phyloP scores from a whole-genome alignment of 2,329 filamentous ascomycete species.

The Elsinoe batatas region DNA sequence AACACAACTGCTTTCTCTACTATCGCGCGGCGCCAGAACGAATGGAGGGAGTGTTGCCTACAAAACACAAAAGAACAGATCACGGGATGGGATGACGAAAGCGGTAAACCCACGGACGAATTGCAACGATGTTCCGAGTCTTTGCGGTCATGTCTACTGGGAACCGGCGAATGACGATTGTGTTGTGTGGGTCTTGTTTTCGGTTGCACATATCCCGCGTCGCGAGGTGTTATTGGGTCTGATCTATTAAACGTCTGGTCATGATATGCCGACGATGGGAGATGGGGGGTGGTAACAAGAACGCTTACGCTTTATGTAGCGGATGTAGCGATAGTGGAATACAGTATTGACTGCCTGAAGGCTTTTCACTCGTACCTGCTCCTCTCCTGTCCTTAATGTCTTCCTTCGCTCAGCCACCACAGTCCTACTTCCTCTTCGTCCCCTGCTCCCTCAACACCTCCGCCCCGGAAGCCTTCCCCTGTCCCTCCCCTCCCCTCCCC shows the following conservation, averaged over 20 bases:
- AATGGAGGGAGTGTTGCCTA: not conserved
- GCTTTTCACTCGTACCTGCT: not conserved
- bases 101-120: not conserved
- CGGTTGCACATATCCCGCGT: constrained; percentile 4
- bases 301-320: constrained; percentile 6
- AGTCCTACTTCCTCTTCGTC: not conserved
- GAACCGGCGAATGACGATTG: not conserved
- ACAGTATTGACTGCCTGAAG: constrained; percentile 1
- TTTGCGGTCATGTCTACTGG: not conserved
- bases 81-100: not conserved
- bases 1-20: not conserved
- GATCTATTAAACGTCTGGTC: not conserved
- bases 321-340: constrained; percentile 1
- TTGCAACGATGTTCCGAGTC: constrained; percentile 5
- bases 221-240: constrained; percentile 4
- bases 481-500: not conserved
- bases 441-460: not conserved
- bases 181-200: not conserved
- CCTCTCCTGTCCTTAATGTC: not conserved
- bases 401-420: not conserved
- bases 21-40: not conserved
- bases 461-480: not conserved
- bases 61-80: constrained; percentile 7
- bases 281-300: not conserved
- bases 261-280: not conserved